Evolutionary conservation across 2,329 filamentous ascomycete species (phyloP), one percentile per base, ranked within the genome.

Genomic region (Shiraia sp.): DNA sequence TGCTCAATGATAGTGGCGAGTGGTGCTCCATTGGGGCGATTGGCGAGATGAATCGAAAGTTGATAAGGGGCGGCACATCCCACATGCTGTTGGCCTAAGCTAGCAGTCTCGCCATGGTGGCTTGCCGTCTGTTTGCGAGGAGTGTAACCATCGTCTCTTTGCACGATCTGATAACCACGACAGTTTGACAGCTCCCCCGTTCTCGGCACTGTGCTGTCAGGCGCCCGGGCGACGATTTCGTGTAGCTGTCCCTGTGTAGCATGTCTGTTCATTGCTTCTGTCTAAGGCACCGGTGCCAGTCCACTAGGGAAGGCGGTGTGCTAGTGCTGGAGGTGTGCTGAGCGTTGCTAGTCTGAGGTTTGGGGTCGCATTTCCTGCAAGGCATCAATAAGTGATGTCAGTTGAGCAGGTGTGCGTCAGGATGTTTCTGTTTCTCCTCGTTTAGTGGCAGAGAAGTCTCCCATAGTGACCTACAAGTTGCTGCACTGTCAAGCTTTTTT

Each of bases 1-100:
- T 69, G 70, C 53, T 75, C 73, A 27, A 69, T 53, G 43, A 76
- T 75, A 10, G 71, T 72, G 19, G 67, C 68, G n/a, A 75, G 66
- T 10, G 68, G 68, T 25, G 57, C 66, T 38, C 66, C 68, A 49
- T 66, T 63, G 40, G 55, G 46, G 22, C 57, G 58, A 44, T 61
- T 65, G 39, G 56, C 42, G 36, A 57, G 49, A n/a, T 56, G 56
- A 36, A 49, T 51, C 35, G 56, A 51, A 44, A 59, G 45, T 41
- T 58, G 58, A 44, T 58, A 56, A 14, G 61, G 51, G 26, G 50
- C 42, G 40, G 42, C 48, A 36, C 56, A 54, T 42, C 39, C 36
- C 51, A 34, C 53, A 36, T 27, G 51, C 30, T 49, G 55, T 33
- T 54, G 52, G 29, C 42, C 45, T 35, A 39, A 46, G 25, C 34